Percentiles rank a stretch among this genome's conserved stretches.
Evolutionary conservation across 208 protist species (phyloP).

Genomic region (Tetramitus jugosus): DNA sequence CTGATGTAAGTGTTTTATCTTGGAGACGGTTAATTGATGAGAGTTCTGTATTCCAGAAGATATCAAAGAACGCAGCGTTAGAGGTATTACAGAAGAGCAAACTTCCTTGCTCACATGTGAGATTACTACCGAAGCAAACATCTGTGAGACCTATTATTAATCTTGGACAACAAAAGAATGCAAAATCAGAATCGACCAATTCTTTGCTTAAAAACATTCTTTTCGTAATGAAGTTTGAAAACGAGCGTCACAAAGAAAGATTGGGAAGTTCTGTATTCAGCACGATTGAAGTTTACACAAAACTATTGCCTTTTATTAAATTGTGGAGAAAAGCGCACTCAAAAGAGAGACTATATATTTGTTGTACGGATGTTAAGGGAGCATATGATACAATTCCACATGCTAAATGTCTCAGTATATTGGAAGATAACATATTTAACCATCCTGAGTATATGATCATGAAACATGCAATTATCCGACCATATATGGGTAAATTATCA

Average conservation of each 20-base stretch:
- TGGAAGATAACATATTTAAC: background rate
- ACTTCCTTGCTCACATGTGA: background rate
- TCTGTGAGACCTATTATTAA: slow-evolving; percentile 1
- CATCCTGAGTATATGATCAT: background rate
- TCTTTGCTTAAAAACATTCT: background rate
- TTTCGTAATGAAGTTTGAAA: slow-evolving; percentile 4
- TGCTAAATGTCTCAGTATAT: background rate
- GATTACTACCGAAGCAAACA: slow-evolving; percentile 15
- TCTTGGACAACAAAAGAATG: background rate
- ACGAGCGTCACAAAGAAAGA: too few relatives aligned
- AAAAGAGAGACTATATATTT: background rate
- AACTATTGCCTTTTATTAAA: slow-evolving; percentile 1
- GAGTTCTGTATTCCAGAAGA: background rate
- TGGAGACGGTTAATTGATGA: background rate
- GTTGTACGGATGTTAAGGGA: background rate
- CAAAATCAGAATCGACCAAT: background rate
- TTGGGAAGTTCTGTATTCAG: slow-evolving; percentile 16
- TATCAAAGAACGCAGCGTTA: background rate
- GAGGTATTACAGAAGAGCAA: background rate
- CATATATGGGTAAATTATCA: background rate
- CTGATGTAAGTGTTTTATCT: background rate
- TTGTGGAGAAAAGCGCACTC: background rate
- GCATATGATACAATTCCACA: slow-evolving; percentile 8
- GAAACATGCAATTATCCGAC: background rate
- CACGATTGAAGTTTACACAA: background rate